Evolutionary conservation across 192 early-diverging fungal genomes (phyloP).

Genomic region (Helicostylum pulchrum): DNA sequence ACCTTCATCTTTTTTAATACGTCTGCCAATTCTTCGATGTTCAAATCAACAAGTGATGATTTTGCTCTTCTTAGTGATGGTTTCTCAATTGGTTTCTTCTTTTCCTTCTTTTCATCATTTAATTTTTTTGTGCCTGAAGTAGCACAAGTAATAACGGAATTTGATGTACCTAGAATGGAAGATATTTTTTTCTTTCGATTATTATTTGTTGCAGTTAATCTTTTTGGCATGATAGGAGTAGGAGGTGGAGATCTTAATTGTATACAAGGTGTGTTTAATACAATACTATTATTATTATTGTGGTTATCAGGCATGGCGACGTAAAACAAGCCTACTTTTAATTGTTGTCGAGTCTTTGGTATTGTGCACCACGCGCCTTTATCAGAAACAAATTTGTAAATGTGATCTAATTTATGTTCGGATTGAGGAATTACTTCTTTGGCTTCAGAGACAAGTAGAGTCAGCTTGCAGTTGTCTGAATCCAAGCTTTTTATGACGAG

Average conservation of each 20-base stretch:
- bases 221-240: constrained; percentile 11
- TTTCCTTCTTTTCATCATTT: neutral
- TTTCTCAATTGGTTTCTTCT: neutral
- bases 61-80: constrained; percentile 5
- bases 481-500: constrained; percentile 6
- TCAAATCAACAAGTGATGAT: constrained; percentile 16
- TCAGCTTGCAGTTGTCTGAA: constrained; percentile 11
- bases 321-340: constrained; percentile 36
- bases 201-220: constrained; percentile 2
- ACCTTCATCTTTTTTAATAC: constrained; percentile 13
- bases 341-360: neutral
- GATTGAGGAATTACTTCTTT: constrained; percentile 25
- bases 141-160: neutral
- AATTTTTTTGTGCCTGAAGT: neutral
- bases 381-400: constrained; percentile 29
- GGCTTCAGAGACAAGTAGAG: constrained; percentile 18
- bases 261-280: constrained; percentile 7
- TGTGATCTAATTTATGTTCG: constrained; percentile 23
- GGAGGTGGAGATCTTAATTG: constrained; percentile 23
- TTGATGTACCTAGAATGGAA: neutral
- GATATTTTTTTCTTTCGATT: constrained; percentile 13
- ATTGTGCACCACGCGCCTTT: constrained; percentile 31
- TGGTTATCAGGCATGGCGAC: constrained; percentile 29
- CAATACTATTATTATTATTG: constrained; percentile 2
- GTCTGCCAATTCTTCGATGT: constrained; percentile 14